Percentiles rank a stretch among this genome's conserved stretches.
phyloP scores from a whole-genome alignment of 352 stramenopile genomes.

The Globisporangium alternatum region DNA sequence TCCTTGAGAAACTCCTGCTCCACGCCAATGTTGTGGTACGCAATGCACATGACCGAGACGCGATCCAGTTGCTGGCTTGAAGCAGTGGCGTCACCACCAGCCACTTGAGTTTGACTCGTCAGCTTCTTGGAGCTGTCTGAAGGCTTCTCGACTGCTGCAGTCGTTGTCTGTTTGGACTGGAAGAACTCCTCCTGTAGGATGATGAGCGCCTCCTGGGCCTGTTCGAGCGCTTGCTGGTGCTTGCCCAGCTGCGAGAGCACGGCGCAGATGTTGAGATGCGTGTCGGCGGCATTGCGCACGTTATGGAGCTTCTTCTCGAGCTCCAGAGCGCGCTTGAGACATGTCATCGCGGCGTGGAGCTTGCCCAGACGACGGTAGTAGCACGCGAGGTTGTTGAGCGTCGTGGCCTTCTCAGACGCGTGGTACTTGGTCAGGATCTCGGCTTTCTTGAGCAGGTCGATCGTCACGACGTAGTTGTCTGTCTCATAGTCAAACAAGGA shows the following conservation, averaged over 20 bases:
- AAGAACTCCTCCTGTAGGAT: conserved; percentile 90
- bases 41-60: conserved; percentile 92
- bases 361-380: conserved; percentile 90
- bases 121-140: neutral
- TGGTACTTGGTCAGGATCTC: conserved; percentile 90
- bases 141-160: neutral
- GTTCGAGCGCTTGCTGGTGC: conserved; percentile 80
- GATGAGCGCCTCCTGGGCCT: conserved; percentile 87
- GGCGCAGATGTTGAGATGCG: conserved; percentile 92
- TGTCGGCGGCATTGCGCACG: conserved; percentile 86
- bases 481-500: neutral
- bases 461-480: conserved; percentile 88
- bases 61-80: conserved; percentile 53
- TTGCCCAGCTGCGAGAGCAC: conserved; percentile 89
- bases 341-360: conserved; percentile 89
- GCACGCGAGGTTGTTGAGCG: conserved; percentile 93
- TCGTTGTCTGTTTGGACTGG: conserved; percentile 11
- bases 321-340: conserved; percentile 87
- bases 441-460: conserved; percentile 93
- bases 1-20: conserved; percentile 94
- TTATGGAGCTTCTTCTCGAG: conserved; percentile 80
- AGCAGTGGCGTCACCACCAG: neutral
- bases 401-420: conserved; percentile 78
- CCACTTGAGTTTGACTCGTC: neutral
- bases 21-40: conserved; percentile 94